Evolutionary conservation across 106 monocot genomes (phyloP).

Genomic region (Agapanthus africanus): DNA sequence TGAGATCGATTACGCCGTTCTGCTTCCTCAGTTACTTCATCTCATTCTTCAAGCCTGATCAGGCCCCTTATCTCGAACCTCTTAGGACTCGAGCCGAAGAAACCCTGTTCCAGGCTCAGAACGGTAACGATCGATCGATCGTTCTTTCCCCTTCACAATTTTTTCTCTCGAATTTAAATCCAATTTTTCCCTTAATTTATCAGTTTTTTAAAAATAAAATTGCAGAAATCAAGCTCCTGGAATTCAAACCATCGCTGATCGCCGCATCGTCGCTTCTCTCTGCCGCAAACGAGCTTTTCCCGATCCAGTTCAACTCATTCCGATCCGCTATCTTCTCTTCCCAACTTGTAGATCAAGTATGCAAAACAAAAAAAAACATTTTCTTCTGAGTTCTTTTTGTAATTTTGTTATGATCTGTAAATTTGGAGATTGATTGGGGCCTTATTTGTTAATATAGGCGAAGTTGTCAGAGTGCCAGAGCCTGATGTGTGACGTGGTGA

Average conservation of each 20-base stretch:
- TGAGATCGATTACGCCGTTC: conserved; percentile 92
- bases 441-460: no score
- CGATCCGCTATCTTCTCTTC: conserved; percentile 39
- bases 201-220: conserved; percentile 73
- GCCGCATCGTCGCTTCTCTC: conserved; percentile 77
- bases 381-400: no score
- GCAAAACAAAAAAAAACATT: no score
- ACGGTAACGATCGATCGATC: conserved; percentile 40
- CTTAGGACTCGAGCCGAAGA: conserved; percentile 52
- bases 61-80: conserved; percentile 29
- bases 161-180: no score
- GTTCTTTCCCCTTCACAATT: no score
- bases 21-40: conserved; percentile 79
- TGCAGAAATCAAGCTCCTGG: no score
- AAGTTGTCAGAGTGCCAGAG: conserved; percentile 6
- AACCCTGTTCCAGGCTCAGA: conserved; percentile 51
- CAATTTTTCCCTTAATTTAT: no score
- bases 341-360: conserved; percentile 44
- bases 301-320: conserved; percentile 43
- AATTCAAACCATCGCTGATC: conserved; percentile 64
- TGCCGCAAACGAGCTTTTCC: conserved; percentile 54
- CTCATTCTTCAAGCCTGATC: conserved; percentile 35
- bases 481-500: conserved; percentile 11
- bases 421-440: no score
- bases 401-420: no score